phyloP scores from a whole-genome alignment of 495 filamentous ascomycete genomes.

The Aspergillus homomorphus region DNA sequence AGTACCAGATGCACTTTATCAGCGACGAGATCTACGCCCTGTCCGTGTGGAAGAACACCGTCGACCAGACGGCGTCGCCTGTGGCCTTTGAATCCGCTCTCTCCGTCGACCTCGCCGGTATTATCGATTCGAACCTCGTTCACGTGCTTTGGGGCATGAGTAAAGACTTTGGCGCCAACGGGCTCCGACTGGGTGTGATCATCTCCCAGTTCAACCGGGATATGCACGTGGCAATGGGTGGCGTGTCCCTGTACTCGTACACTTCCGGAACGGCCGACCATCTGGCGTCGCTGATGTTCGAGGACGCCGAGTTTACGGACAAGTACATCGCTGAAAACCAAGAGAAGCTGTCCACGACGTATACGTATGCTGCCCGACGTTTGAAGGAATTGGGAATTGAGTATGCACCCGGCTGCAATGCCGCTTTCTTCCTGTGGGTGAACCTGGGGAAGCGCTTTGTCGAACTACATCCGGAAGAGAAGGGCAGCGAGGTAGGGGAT shows the following conservation, averaged over 20 bases:
- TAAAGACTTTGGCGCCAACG: slow-evolving; percentile 59
- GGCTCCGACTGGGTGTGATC: slow-evolving; percentile 53
- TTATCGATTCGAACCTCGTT: slow-evolving; percentile 50
- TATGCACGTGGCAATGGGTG: slow-evolving; percentile 38
- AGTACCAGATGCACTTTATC: slow-evolving; percentile 55
- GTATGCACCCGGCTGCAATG: slow-evolving; percentile 32
- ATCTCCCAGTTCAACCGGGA: slow-evolving; percentile 45
- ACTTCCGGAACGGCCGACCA: slow-evolving; percentile 44
- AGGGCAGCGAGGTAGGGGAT: slow-evolving; percentile 23
- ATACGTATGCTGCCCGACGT: not conserved
- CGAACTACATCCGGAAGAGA: slow-evolving; percentile 26
- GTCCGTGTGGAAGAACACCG: slow-evolving; percentile 45
- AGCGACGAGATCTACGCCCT: slow-evolving; percentile 64
- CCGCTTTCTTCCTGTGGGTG: slow-evolving; percentile 60
- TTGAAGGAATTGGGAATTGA: not conserved
- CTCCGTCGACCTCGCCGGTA: slow-evolving; percentile 41
- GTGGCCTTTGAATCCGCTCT: slow-evolving; percentile 51
- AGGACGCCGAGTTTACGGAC: slow-evolving; percentile 45
- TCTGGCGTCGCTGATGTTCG: slow-evolving; percentile 43
- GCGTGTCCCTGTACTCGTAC: slow-evolving; percentile 42
- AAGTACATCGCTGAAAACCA: slow-evolving; percentile 43
- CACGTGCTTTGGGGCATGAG: slow-evolving; percentile 61
- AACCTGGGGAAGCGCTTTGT: slow-evolving; percentile 45
- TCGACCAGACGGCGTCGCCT: slow-evolving; percentile 23
- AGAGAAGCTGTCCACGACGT: slow-evolving; percentile 25